These are phyloP conservation scores for Astrephomene gubernaculifera DNA, from an alignment of 139 green algal species.

Conservation along the genomic window DNA sequence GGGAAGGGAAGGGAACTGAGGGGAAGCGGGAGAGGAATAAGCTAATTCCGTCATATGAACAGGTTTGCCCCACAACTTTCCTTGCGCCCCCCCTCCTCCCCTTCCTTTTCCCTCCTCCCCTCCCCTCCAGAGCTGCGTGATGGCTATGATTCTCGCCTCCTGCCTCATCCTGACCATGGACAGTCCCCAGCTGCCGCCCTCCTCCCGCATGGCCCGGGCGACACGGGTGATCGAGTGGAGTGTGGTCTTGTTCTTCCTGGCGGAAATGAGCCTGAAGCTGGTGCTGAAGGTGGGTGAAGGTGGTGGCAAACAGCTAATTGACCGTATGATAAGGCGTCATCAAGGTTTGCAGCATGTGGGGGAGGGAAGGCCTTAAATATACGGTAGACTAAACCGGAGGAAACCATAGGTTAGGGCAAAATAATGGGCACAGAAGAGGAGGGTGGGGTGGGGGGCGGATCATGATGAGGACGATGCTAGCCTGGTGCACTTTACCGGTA, in stretches of 20 bases:
- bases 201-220: constrained; percentile 26
- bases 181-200: constrained; percentile 40
- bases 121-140: constrained; percentile 35
- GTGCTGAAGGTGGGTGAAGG: constrained; percentile 19
- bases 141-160: constrained; percentile 62
- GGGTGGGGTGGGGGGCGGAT: not conserved
- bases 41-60: no score
- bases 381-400: no score
- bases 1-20: not conserved
- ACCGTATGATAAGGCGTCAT: no score
- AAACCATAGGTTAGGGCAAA: not conserved
- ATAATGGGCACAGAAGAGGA: not conserved
- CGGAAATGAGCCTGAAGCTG: constrained; percentile 74
- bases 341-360: no score
- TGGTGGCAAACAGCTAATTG: no score
- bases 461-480: no score
- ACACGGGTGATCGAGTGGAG: constrained; percentile 42
- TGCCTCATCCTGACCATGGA: constrained; percentile 69
- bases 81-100: not conserved
- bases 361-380: no score
- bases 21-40: no score
- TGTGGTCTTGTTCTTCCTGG: constrained; percentile 65
- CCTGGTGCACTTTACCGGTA: no score
- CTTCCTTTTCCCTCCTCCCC: not conserved
- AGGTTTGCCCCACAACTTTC: not conserved